Evolutionary conservation across 2,329 filamentous ascomycete genomes (phyloP), one percentile per base, ranked within the genome.

Genomic region (Sporothrix globosa): DNA sequence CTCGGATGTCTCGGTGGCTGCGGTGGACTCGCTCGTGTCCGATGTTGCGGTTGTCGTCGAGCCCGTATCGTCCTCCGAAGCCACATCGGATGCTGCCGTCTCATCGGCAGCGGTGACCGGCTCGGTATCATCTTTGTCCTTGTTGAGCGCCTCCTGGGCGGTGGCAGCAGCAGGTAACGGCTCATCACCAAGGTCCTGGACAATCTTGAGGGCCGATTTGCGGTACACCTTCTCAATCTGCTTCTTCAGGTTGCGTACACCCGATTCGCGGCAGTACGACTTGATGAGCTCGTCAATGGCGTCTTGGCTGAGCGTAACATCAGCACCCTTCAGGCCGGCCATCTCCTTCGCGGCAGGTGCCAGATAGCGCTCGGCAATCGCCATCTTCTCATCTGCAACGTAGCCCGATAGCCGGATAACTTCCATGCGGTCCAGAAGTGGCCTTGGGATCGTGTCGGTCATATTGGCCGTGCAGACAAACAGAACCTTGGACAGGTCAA

Each of bases 401-500:
- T 99, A 99, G 13, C 96, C 96, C 48, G 95, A 98, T 2, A 99
- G 86, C 73, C 96, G 90, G 75, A 99, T 99, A 76, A 98, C 89
- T 80, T 99, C 96, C 96, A 99, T 99, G 75, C 96, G 91, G 78
- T 99, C 96, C 19, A 98, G 86, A 0, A 99, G 85, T 3, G 96
- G 96, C 54, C 94, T 88, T 19, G 96, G 96, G 73, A 99, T 99
- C 0, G 96, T 99, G 77, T 99, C 96, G 0, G 94, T 97, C 91
- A 98, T 96, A 80, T 99, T 99, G 72, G 96, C 96, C 17, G 96
- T 99, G 85, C 96, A 99, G 54, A 99, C 96, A 78, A 99, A 99
- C 27, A 99, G 86, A 2, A 99, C 96, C 82, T 98, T 98, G 67
- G 94, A 97, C 67, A 99, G 85, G 78, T 99, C 96, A 6, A 99